Percentiles rank a stretch among this genome's conserved stretches.
phyloP scores from a whole-genome alignment of 2,329 filamentous ascomycete species.

The Colletotrichum zoysiae region DNA sequence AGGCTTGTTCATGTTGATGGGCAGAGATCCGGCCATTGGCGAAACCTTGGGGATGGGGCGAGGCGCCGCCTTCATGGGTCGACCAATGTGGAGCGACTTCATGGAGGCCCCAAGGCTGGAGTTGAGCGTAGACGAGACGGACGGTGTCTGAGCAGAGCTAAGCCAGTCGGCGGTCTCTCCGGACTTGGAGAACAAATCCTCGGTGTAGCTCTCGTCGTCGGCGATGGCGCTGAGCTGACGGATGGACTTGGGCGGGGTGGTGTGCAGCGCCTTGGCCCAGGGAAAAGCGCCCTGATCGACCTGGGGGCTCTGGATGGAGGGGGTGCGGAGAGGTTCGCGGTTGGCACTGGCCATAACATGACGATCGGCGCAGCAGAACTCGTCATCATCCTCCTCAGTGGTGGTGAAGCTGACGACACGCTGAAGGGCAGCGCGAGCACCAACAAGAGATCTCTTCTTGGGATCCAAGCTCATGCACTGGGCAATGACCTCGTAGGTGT shows the following conservation, averaged over 20 bases:
- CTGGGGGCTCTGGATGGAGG: slow-evolving; percentile 90
- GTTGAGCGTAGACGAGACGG: slow-evolving; percentile 85
- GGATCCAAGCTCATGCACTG: slow-evolving; percentile 94
- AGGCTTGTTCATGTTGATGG: slow-evolving; percentile 84
- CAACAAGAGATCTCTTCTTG: slow-evolving; percentile 84
- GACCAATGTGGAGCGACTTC: slow-evolving; percentile 74
- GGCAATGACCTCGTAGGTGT: slow-evolving; percentile 93
- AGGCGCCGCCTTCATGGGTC: slow-evolving; percentile 56
- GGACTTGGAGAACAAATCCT: slow-evolving; percentile 88
- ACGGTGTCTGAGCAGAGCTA: slow-evolving; percentile 81
- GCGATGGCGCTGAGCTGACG: slow-evolving; percentile 91
- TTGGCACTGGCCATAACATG: slow-evolving; percentile 86
- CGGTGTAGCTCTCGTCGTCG: slow-evolving; percentile 81
- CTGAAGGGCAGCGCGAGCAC: slow-evolving; percentile 81
- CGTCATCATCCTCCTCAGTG: slow-evolving; percentile 89
- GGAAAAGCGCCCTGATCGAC: slow-evolving; percentile 88
- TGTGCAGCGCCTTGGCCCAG: slow-evolving; percentile 91
- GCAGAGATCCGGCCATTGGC: slow-evolving; percentile 76
- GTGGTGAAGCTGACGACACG: slow-evolving; percentile 93
- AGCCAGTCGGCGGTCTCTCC: slow-evolving; percentile 82
- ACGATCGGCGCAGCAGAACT: slow-evolving; percentile 89
- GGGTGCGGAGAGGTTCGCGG: slow-evolving; percentile 94
- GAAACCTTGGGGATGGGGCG: slow-evolving; percentile 67
- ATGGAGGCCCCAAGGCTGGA: slow-evolving; percentile 86
- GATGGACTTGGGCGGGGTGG: slow-evolving; percentile 75